Evolutionary conservation across 2,329 filamentous ascomycete genomes (phyloP).

Genomic region (Botryotinia globosa): DNA sequence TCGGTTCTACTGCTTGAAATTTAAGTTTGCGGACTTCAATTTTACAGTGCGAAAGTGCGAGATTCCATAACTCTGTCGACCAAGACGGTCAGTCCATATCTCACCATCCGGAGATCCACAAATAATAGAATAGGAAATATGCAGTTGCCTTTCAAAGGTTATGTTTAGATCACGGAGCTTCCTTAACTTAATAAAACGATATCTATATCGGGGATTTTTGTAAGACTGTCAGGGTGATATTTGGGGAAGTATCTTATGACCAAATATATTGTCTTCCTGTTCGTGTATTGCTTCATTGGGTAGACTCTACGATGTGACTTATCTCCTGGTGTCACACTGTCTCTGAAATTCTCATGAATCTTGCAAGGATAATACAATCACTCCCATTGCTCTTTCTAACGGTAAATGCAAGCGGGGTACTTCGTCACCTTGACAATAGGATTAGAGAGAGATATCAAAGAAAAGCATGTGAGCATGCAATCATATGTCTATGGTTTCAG

Average conservation of each 20-base stretch:
- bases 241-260: conserved; percentile 46
- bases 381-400: background rate
- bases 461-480: background rate
- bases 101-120: conserved; percentile 17
- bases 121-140: conserved; percentile 20
- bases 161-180: background rate
- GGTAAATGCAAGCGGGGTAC: background rate
- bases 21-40: background rate
- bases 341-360: background rate
- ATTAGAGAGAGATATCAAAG: background rate
- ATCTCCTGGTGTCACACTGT: background rate
- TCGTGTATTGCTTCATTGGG: background rate
- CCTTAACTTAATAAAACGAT: conserved; percentile 53
- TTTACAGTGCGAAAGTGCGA: background rate
- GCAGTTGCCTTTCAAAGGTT: conserved; percentile 9
- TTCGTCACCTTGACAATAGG: background rate
- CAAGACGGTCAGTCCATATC: conserved; percentile 12
- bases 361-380: background rate
- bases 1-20: background rate
- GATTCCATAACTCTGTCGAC: conserved; percentile 1
- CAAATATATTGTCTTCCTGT: background rate
- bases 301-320: background rate
- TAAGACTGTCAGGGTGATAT: conserved; percentile 59
- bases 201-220: conserved; percentile 92
- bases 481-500: background rate